Conservation (phyloP, 2,329 filamentous ascomycete species). For the Diaporthe humulicola region DNA sequence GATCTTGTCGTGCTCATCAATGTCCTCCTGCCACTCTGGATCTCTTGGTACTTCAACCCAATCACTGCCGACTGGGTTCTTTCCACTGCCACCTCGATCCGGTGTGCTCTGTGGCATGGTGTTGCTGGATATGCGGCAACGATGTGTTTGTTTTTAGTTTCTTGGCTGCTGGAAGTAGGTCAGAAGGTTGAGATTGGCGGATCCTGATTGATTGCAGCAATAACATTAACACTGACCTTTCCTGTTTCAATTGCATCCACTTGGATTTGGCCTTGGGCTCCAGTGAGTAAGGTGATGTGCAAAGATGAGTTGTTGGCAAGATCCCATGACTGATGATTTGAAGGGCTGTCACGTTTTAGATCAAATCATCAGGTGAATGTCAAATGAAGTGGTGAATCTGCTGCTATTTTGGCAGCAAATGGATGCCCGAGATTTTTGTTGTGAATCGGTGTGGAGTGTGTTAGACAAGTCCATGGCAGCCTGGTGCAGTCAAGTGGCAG, state of each 20-base stretch:
- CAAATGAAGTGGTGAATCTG: neutral
- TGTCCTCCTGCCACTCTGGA: slow-evolving; percentile 22
- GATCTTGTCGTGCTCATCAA: neutral
- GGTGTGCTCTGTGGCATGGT: neutral
- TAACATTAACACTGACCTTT: too few species aligned
- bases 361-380: too few species aligned
- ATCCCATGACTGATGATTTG: neutral
- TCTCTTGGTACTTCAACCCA: slow-evolving; percentile 24
- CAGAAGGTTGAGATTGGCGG: too few species aligned
- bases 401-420: neutral
- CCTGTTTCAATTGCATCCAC: neutral
- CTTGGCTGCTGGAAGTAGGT: neutral
- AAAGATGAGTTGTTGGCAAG: neutral
- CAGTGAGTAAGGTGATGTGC: neutral
- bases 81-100: neutral
- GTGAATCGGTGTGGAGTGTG: too few species aligned
- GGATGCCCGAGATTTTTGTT: neutral
- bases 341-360: neutral
- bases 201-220: neutral
- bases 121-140: too few species aligned
- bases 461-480: too few species aligned
- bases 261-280: neutral
- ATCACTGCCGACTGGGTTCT: neutral
- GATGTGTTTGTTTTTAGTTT: too few species aligned
- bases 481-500: neutral